Percentiles rank a stretch among this genome's conserved stretches.
Evolutionary conservation across 2,329 filamentous ascomycete species (phyloP).

Genomic region (Aspergillus cejpii): DNA sequence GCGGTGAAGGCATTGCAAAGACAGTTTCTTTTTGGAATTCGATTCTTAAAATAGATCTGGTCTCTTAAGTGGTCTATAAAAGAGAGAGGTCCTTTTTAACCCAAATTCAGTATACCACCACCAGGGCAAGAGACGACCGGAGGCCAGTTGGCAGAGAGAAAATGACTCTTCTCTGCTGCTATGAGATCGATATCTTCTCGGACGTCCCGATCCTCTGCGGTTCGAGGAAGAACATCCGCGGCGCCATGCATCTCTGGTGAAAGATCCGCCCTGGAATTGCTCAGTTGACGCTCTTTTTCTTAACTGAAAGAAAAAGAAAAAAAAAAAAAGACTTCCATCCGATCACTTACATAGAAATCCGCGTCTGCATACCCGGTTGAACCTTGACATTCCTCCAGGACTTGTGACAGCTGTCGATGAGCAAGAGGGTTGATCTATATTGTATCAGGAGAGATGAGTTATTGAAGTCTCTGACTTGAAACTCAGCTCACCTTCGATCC

Average conservation of each 20-base stretch:
- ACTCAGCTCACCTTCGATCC: not conserved
- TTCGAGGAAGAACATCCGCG: not conserved
- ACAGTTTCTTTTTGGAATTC: too few relatives aligned
- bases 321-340: too few relatives aligned
- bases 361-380: not conserved
- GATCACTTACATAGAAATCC: not conserved
- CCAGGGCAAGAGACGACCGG: not conserved
- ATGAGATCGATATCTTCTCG: conserved; percentile 5
- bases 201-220: not conserved
- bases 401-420: not conserved
- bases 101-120: not conserved
- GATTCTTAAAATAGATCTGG: not conserved
- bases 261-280: not conserved
- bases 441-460: too few relatives aligned
- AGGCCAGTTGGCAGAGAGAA: not conserved
- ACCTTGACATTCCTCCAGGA: not conserved
- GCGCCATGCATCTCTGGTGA: not conserved
- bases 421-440: not conserved
- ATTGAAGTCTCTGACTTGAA: too few relatives aligned
- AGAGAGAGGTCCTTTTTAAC: not conserved
- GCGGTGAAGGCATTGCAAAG: too few relatives aligned
- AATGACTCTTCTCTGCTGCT: not conserved
- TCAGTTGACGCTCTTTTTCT: too few relatives aligned
- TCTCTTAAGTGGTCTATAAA: not conserved
- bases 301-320: too few relatives aligned